Percentiles rank a stretch among this genome's conserved stretches.
Conservation (phyloP, 2,329 filamentous ascomycete species). For the Fusarium robinianum region DNA sequence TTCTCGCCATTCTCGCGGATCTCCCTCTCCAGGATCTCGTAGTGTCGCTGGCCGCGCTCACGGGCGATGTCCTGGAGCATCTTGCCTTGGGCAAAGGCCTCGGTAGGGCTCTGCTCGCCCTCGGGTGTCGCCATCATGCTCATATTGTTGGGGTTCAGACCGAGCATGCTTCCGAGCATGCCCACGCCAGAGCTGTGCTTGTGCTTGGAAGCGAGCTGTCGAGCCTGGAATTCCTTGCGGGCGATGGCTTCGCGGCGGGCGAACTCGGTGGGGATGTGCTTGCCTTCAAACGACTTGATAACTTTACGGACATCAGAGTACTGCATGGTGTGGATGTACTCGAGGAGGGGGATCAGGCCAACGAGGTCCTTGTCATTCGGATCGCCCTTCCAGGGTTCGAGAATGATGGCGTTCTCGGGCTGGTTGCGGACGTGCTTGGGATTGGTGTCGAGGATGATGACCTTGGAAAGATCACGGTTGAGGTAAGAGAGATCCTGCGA, state of each 20-base stretch:
- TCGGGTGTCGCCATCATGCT: conserved; percentile 63
- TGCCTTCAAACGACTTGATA: conserved; percentile 85
- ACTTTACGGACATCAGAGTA: conserved; percentile 85
- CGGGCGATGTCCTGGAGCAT: conserved; percentile 95
- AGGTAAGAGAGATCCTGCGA: conserved; percentile 90
- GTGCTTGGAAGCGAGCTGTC: conserved; percentile 69
- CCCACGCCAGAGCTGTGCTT: conserved; percentile 64
- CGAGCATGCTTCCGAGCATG: conserved; percentile 72
- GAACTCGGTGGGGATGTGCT: conserved; percentile 88
- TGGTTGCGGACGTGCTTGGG: conserved; percentile 81
- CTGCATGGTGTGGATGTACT: conserved; percentile 95
- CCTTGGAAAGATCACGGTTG: conserved; percentile 93
- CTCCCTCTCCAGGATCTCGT: conserved; percentile 85
- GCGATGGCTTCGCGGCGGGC: conserved; percentile 84
- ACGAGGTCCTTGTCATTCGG: conserved; percentile 84
- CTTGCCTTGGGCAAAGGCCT: conserved; percentile 88
- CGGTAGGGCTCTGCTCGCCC: conserved; percentile 71
- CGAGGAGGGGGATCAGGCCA: conserved; percentile 90
- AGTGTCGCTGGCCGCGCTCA: conserved; percentile 88
- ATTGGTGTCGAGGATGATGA: conserved; percentile 91
- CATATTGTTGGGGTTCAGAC: conserved; percentile 73
- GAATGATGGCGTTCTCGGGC: conserved; percentile 93
- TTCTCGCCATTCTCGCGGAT: conserved; percentile 92
- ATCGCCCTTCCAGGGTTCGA: conserved; percentile 89
- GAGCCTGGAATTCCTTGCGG: conserved; percentile 81